Conservation (phyloP, 1,139 yeast species). For the Wickerhamomyces sp. region DNA sequence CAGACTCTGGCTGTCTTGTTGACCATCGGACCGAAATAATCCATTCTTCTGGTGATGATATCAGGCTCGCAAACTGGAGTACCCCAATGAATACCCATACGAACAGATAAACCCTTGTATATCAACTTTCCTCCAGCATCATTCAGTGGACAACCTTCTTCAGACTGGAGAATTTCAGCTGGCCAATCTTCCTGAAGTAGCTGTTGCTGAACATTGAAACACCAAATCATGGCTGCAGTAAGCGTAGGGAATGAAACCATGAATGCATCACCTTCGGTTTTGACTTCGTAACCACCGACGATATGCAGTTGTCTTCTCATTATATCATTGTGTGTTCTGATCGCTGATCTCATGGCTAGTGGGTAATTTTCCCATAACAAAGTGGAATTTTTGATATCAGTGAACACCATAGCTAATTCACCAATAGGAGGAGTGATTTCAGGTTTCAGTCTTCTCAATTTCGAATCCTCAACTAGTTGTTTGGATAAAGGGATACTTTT, state of each 20-base stretch:
- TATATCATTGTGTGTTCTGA: slow-evolving; percentile 84
- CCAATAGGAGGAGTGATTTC: slow-evolving; percentile 97
- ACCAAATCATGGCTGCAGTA: slow-evolving; percentile 87
- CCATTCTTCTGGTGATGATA: slow-evolving; percentile 95
- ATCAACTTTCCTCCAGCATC: slow-evolving; percentile 60
- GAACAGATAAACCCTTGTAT: slow-evolving; percentile 84
- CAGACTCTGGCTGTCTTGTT: slow-evolving; percentile 91
- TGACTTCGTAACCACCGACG: slow-evolving; percentile 96
- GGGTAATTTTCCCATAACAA: slow-evolving; percentile 91
- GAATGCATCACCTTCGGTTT: slow-evolving; percentile 98
- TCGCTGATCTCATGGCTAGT: slow-evolving; percentile 93
- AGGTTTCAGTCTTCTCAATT: slow-evolving; percentile 77
- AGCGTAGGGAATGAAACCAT: slow-evolving; percentile 98
- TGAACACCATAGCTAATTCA: slow-evolving; percentile 89
- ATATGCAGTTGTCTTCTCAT: slow-evolving; percentile 93
- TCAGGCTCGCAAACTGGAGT: slow-evolving; percentile 94
- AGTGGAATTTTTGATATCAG: slow-evolving; percentile 95
- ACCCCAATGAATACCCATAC: slow-evolving; percentile 99
- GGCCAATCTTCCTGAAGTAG: slow-evolving; percentile 92
- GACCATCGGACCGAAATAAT: slow-evolving; percentile 98
- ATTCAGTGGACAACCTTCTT: slow-evolving; percentile 79
- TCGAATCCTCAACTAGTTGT: slow-evolving; percentile 65
- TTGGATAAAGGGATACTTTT: slow-evolving; percentile 38
- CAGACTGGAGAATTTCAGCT: slow-evolving; percentile 77
- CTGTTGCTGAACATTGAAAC: slow-evolving; percentile 87